phyloP scores from a whole-genome alignment of 2,329 filamentous ascomycete species.

The Huntiella savannae region DNA sequence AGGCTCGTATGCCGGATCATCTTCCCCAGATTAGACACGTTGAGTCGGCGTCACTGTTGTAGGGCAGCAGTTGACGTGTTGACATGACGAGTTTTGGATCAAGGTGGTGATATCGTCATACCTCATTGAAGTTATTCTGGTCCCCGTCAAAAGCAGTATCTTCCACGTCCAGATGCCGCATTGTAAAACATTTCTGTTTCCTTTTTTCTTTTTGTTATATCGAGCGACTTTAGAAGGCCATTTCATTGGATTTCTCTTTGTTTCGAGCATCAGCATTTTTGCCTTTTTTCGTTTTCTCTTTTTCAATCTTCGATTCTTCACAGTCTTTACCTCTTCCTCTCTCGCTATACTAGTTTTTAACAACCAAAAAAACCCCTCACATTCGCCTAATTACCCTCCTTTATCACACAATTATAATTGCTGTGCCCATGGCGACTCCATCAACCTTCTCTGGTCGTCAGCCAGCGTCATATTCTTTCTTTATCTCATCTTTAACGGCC shows the following conservation, averaged over 20 bases:
- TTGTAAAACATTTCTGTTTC: constrained; percentile 6
- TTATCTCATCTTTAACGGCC: constrained; percentile 10
- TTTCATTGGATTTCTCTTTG: too few species aligned
- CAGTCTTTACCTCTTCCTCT: constrained; percentile 8
- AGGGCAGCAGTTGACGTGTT: not conserved
- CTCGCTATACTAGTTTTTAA: not conserved
- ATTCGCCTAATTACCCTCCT: not conserved
- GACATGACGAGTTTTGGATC: not conserved
- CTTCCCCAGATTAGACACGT: constrained; percentile 7
- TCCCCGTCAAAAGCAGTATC: too few species aligned
- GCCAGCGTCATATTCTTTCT: constrained; percentile 1
- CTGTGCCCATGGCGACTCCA: not conserved
- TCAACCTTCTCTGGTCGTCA: not conserved
- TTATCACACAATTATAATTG: not conserved
- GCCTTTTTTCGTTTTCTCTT: not conserved
- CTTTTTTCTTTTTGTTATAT: not conserved
- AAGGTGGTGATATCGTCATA: too few species aligned
- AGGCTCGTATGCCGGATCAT: constrained; percentile 8
- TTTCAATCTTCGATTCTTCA: constrained; percentile 5
- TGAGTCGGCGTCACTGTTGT: constrained; percentile 6
- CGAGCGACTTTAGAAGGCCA: too few species aligned
- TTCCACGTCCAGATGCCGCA: not conserved
- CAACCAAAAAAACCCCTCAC: constrained; percentile 2
- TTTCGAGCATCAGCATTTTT: not conserved
- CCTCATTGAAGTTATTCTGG: too few species aligned